Evolutionary conservation across 2,329 filamentous ascomycete genomes (phyloP).

Genomic region (Colletotrichum lupini): DNA sequence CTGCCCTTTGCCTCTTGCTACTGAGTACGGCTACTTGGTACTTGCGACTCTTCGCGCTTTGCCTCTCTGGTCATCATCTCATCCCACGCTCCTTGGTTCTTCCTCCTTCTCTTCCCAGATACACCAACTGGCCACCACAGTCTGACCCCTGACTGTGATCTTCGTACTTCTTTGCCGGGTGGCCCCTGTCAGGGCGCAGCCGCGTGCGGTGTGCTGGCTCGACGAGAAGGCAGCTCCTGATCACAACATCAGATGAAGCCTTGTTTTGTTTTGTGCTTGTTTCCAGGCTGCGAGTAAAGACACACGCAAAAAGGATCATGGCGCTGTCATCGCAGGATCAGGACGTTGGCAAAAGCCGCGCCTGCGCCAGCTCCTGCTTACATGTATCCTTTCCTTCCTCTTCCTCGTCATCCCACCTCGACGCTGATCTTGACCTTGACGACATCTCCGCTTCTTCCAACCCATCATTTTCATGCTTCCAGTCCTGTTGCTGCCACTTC

Average conservation of each 20-base stretch:
- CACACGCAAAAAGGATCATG: constrained; percentile 28
- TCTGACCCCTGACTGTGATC: constrained; percentile 32
- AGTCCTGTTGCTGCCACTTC: background rate
- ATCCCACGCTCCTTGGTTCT: background rate
- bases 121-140: constrained; percentile 1
- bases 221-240: constrained; percentile 23
- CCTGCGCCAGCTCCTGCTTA: background rate
- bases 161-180: constrained; percentile 7
- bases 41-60: background rate
- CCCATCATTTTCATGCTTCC: background rate
- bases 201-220: constrained; percentile 27
- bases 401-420: background rate
- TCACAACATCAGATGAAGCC: constrained; percentile 32
- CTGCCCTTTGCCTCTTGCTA: background rate
- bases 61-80: constrained; percentile 21
- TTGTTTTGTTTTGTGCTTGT: constrained; percentile 34
- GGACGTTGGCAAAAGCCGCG: background rate
- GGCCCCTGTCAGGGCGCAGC: constrained; percentile 21
- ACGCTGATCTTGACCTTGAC: background rate
- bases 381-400: background rate
- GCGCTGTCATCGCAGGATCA: constrained; percentile 28
- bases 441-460: background rate
- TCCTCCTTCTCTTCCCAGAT: background rate
- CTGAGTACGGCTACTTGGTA: background rate
- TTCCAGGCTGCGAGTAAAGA: constrained; percentile 26